Base-by-base conservation (phyloP, 495 filamentous ascomycete genomes). In the Aspergillus nanangensis region DNA sequence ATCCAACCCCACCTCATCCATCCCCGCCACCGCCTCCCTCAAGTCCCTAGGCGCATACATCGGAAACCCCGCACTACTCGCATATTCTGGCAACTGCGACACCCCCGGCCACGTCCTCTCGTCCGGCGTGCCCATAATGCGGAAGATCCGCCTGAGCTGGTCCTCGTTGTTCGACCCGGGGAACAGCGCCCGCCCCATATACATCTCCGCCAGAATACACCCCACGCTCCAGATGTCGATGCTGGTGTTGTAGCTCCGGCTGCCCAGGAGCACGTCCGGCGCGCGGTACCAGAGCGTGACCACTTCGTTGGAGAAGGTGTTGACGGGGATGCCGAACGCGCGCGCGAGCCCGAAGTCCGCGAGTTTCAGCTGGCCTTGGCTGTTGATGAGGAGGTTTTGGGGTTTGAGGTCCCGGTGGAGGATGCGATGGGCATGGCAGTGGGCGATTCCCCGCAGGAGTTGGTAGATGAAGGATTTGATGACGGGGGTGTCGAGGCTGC, bases 161-260 rank as follows among this genome's bases (percentile, higher is more conserved):
- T 96, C 91, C 63, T 96, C 91, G 61, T 96, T 96, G 21, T 89
- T 93, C 2, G 91, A 95, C 22, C 91, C 91, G 0, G 91, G 90
- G 71, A 96, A 96, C 10, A 96, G 75, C 0, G 91, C 90, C 2
- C 91, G 80, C 5, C 91, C 91, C 1, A 88, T 92, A 63, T 88
- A 96, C 91, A 96, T 96, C 70, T 96, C 91, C 11, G 91, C 91
- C 87, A 96, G 95, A 70, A 96, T 96, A 64, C 91, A 96, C 33
- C 91, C 91, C n/a, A 92, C 90, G 17, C 85, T 90, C 91, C 91
- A 96, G 69, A 96, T 95, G 59, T 96, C 91, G 70, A 96, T 96
- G 68, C 86, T 91, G 23, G 91, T 96, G 66, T 92, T 96, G 66
- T 96, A 96, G 21, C 88, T 95, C 44, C 91, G 73, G 47, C 82